phyloP scores from a whole-genome alignment of 2,329 filamentous ascomycete species.

The Calonectria pseudoturangicola region DNA sequence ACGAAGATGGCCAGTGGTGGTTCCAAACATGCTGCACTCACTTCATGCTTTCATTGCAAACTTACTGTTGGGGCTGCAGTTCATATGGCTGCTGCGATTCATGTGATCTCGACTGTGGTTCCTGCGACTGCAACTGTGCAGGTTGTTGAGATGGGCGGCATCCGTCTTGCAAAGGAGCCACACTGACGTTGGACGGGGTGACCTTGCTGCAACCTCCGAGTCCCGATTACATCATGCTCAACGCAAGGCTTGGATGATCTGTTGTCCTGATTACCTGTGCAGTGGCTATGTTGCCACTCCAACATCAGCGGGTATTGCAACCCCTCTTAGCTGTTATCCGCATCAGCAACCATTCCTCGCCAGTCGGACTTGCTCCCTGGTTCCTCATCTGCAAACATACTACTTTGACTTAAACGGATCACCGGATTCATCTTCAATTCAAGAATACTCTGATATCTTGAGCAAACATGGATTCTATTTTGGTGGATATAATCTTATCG shows the following conservation, averaged over 20 bases:
- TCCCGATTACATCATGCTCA: constrained; percentile 4
- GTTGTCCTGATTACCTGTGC: too few species aligned
- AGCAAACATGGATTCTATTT: too few species aligned
- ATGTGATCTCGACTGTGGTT: constrained; percentile 16
- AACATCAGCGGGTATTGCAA: background rate
- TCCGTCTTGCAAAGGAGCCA: constrained; percentile 16
- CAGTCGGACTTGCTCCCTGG: background rate
- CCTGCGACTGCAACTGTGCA: constrained; percentile 18
- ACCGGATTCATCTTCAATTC: background rate
- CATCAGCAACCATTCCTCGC: background rate
- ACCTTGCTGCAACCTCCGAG: background rate
- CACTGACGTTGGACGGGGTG: background rate
- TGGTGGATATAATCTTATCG: background rate
- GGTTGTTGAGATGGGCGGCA: background rate
- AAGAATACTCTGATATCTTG: too few species aligned
- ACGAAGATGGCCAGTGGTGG: background rate
- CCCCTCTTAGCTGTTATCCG: background rate
- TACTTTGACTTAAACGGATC: background rate
- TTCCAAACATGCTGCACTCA: constrained; percentile 10
- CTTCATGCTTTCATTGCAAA: background rate
- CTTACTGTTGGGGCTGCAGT: constrained; percentile 13
- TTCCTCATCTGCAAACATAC: background rate
- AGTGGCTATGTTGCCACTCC: background rate
- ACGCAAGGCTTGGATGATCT: background rate
- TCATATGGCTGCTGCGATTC: background rate